Conservation (phyloP, 2,329 filamentous ascomycete species). For the Cadophora sp. region DNA sequence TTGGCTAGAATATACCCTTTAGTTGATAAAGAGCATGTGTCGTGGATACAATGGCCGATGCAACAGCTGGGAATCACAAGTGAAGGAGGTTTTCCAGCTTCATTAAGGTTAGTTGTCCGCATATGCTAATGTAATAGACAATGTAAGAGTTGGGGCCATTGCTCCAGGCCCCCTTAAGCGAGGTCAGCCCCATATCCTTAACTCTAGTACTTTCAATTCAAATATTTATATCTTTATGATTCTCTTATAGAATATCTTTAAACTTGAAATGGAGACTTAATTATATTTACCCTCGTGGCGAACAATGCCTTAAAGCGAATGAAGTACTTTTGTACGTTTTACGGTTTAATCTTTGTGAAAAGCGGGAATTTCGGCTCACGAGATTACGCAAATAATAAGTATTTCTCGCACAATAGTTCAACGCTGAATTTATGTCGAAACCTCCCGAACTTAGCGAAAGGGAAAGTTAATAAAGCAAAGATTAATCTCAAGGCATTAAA, state of each 20-base stretch:
- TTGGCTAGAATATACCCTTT: too few relatives aligned
- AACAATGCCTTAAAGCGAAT: neutral
- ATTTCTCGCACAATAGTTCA: neutral
- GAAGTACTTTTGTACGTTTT: neutral
- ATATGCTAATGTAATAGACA: too few relatives aligned
- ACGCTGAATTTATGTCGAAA: neutral
- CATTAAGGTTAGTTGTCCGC: too few relatives aligned
- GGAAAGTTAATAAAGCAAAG: neutral
- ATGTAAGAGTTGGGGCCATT: neutral
- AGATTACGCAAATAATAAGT: neutral
- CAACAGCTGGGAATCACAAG: too few relatives aligned
- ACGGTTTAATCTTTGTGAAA: neutral
- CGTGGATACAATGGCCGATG: too few relatives aligned
- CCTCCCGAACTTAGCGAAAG: neutral
- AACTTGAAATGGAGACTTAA: neutral
- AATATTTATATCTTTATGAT: neutral
- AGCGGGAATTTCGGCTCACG: neutral
- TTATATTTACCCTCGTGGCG: neutral
- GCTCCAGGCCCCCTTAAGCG: neutral
- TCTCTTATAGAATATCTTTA: neutral
- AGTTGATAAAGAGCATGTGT: too few relatives aligned
- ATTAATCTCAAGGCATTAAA: neutral
- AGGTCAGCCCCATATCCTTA: neutral
- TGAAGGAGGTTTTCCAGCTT: too few relatives aligned
- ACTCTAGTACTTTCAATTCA: neutral